phyloP scores from a whole-genome alignment of 129 eudicot species.

The carrot (Daucus carota) region DNA sequence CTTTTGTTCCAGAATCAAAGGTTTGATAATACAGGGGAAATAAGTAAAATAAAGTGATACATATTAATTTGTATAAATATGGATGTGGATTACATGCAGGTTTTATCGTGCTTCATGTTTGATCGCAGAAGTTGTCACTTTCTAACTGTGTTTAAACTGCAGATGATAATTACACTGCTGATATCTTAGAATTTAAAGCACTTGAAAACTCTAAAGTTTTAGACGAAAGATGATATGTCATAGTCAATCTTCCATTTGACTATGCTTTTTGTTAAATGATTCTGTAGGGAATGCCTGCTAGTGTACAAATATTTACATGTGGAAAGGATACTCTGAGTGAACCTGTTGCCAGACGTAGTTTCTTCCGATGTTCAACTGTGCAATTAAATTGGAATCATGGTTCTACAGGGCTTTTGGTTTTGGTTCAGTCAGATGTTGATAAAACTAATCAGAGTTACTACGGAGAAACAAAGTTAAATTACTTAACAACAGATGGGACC shows the following conservation, averaged over 20 bases:
- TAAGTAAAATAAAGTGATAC: neutral
- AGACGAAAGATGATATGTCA: neutral
- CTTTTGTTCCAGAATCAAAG: constrained; percentile 94
- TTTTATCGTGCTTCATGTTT: neutral
- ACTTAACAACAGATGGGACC: constrained; percentile 83
- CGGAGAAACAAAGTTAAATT: constrained; percentile 82
- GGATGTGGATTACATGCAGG: neutral
- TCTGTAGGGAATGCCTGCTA: constrained; percentile 89
- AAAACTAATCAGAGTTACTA: constrained; percentile 98
- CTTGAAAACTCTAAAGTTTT: neutral
- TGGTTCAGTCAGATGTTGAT: constrained; percentile 92
- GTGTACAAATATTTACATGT: constrained; percentile 79
- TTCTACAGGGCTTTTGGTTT: constrained; percentile 80
- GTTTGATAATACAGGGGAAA: constrained; percentile 22
- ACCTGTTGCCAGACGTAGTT: constrained; percentile 69
- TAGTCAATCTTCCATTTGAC: neutral
- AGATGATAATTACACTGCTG: neutral
- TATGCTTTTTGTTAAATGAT: constrained; percentile 8
- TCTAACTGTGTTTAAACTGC: neutral
- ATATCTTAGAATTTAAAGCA: neutral
- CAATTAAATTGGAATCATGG: constrained; percentile 80
- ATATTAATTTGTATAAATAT: neutral
- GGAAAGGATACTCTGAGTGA: constrained; percentile 50
- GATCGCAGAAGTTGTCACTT: neutral
- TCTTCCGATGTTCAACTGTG: constrained; percentile 88